Percentiles rank a stretch among this genome's conserved stretches.
phyloP scores from a whole-genome alignment of 768 basidiomycete species.

The Xerocomellus amylosporus region DNA sequence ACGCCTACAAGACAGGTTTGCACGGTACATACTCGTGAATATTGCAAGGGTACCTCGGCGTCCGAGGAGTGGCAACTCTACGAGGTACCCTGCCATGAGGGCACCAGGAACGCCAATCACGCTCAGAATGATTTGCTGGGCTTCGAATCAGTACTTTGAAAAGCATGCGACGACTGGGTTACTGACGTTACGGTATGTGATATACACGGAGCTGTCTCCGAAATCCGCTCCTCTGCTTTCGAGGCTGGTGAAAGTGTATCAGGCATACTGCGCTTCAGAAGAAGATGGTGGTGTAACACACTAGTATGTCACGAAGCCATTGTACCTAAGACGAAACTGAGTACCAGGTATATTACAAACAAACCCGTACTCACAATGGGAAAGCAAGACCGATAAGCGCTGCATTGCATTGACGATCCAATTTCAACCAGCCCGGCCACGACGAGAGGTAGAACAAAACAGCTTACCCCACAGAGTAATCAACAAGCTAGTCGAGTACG shows the following conservation, averaged over 20 bases:
- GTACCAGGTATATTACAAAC: neutral
- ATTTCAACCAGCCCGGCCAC: neutral
- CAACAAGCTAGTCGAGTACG: constrained; percentile 48
- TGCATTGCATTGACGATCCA: constrained; percentile 24
- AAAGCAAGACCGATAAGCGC: constrained; percentile 77
- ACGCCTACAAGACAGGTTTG: neutral
- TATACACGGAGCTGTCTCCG: constrained; percentile 65
- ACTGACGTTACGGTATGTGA: constrained; percentile 68
- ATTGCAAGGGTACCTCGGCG: constrained; percentile 52
- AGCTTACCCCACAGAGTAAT: constrained; percentile 51
- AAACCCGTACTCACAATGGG: constrained; percentile 46
- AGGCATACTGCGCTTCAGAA: neutral
- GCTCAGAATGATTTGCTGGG: constrained; percentile 53
- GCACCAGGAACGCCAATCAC: constrained; percentile 59
- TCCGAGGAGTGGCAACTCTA: constrained; percentile 50
- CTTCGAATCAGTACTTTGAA: constrained; percentile 6
- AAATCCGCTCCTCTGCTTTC: constrained; percentile 64
- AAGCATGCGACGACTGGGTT: neutral
- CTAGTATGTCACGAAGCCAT: constrained; percentile 55
- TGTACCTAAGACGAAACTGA: constrained; percentile 36
- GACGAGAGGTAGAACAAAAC: neutral
- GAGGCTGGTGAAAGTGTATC: constrained; percentile 40
- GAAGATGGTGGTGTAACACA: constrained; percentile 15
- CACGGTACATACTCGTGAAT: constrained; percentile 41
- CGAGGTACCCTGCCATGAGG: constrained; percentile 50